Percentiles rank a stretch among this genome's conserved stretches.
Evolutionary conservation across 768 basidiomycete species (phyloP).

Genomic region (Pleurotus platypus): DNA sequence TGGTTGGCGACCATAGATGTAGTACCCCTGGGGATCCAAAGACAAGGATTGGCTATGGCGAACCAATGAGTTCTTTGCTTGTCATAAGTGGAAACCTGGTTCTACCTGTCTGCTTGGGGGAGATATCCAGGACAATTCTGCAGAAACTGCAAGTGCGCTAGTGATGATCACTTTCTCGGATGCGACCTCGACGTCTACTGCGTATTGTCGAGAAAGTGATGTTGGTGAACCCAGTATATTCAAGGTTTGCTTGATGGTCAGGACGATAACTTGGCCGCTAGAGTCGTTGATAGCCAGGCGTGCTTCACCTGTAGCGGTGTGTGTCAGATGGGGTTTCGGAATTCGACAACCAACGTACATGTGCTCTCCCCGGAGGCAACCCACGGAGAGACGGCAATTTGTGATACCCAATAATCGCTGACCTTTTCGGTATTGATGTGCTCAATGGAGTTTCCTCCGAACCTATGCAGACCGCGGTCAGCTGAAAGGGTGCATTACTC

Average conservation of each 20-base stretch:
- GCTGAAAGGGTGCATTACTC: no score
- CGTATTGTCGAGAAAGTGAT: constrained; percentile 30
- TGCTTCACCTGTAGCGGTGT: constrained; percentile 43
- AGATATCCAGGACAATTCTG: constrained; percentile 56
- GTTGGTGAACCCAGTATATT: constrained; percentile 18
- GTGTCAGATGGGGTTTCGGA: no score
- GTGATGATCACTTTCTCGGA: constrained; percentile 21
- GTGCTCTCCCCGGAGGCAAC: constrained; percentile 24
- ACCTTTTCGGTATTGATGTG: constrained; percentile 21
- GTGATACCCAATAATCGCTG: constrained; percentile 60
- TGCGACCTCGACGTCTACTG: constrained; percentile 29
- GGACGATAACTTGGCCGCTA: constrained; percentile 54
- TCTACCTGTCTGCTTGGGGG: constrained; percentile 31
- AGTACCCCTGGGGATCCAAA: constrained; percentile 59
- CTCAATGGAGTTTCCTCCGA: no score
- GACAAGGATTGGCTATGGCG: constrained; percentile 49
- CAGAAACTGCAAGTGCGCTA: constrained; percentile 42
- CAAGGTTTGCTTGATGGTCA: constrained; percentile 50
- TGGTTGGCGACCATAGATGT: constrained; percentile 20
- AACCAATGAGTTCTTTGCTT: no score
- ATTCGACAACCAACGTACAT: constrained; percentile 21
- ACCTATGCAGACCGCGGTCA: no score
- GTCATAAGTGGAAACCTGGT: constrained; percentile 12
- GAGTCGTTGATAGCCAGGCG: constrained; percentile 55
- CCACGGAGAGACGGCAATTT: constrained; percentile 63